Percentiles rank a stretch among this genome's conserved stretches.
phyloP scores from a whole-genome alignment of 345 rosid species.

The Lumnitzera racemosa region DNA sequence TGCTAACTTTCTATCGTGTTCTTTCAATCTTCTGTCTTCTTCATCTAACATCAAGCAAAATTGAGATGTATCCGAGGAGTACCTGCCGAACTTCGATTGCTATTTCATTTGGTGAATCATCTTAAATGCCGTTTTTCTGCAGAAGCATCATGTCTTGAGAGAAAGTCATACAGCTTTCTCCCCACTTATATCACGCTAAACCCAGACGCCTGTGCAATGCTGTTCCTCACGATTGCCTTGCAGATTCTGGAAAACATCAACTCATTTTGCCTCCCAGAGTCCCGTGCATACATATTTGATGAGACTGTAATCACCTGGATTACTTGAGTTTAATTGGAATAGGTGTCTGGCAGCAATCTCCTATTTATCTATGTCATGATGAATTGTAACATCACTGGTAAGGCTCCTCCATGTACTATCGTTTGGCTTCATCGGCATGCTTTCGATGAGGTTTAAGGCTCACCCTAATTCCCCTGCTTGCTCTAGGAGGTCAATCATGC shows the following conservation, averaged over 20 bases:
- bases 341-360: constrained; percentile 41
- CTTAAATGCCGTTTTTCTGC: constrained; percentile 25
- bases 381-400: constrained; percentile 49
- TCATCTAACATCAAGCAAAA: constrained; percentile 48
- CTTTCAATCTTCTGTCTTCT: constrained; percentile 65
- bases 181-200: constrained; percentile 48
- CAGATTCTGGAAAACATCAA: constrained; percentile 35
- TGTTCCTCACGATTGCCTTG: constrained; percentile 28
- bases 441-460: constrained; percentile 45
- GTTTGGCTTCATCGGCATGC: constrained; percentile 47
- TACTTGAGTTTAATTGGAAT: constrained; percentile 26
- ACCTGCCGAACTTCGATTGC: constrained; percentile 79
- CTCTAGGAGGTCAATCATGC: constrained; percentile 50
- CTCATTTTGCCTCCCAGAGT: constrained; percentile 39
- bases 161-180: constrained; percentile 37
- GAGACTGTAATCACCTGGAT: constrained; percentile 51
- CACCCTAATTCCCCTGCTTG: constrained; percentile 50
- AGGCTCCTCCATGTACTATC: constrained; percentile 72
- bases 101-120: constrained; percentile 86
- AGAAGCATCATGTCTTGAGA: constrained; percentile 49
- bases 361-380: constrained; percentile 38
- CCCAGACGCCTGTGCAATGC: constrained; percentile 46
- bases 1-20: constrained; percentile 69
- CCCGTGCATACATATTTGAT: constrained; percentile 40
- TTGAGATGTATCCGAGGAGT: constrained; percentile 47